These are phyloP conservation scores for Dioscorea alata DNA, from an alignment of 106 monocot species.

Conservation along the genomic window DNA sequence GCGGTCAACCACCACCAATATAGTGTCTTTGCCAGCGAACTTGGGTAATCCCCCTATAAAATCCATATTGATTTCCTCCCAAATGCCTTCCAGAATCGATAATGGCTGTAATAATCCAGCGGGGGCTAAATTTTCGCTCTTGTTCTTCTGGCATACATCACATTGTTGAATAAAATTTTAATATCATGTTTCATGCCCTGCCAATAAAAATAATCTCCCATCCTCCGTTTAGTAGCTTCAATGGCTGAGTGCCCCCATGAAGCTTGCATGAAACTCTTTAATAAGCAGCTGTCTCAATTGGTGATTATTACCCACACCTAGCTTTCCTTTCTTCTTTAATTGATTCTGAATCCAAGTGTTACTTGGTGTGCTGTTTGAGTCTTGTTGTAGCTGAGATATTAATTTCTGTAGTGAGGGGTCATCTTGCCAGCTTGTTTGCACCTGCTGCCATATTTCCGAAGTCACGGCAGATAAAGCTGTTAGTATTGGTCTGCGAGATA, in stretches of 20 bases:
- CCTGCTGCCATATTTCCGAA: too few relatives aligned
- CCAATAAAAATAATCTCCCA: neutral
- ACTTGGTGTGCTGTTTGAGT: neutral
- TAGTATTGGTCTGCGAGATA: too few relatives aligned
- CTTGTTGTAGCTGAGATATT: neutral
- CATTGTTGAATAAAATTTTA: neutral
- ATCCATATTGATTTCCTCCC: constrained; percentile 10
- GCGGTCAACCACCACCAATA: constrained; percentile 5
- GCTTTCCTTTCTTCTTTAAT: neutral
- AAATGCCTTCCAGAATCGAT: neutral
- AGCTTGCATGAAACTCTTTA: neutral
- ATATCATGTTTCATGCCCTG: neutral
- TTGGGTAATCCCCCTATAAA: constrained; percentile 5
- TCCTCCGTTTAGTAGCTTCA: too few relatives aligned
- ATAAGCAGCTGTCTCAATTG: neutral
- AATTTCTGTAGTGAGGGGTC: too few relatives aligned
- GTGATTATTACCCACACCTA: neutral
- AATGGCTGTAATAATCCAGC: too few relatives aligned
- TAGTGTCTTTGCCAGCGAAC: neutral
- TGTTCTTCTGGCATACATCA: neutral
- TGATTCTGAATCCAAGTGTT: neutral
- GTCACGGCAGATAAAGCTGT: too few relatives aligned
- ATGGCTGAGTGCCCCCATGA: neutral
- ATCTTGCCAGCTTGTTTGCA: too few relatives aligned
- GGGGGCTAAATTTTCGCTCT: neutral